A percentile compares a stretch with the other conserved stretches of the same genome.
phyloP scores from a whole-genome alignment of 2,329 filamentous ascomycete species.

The Xylaria sp. region DNA sequence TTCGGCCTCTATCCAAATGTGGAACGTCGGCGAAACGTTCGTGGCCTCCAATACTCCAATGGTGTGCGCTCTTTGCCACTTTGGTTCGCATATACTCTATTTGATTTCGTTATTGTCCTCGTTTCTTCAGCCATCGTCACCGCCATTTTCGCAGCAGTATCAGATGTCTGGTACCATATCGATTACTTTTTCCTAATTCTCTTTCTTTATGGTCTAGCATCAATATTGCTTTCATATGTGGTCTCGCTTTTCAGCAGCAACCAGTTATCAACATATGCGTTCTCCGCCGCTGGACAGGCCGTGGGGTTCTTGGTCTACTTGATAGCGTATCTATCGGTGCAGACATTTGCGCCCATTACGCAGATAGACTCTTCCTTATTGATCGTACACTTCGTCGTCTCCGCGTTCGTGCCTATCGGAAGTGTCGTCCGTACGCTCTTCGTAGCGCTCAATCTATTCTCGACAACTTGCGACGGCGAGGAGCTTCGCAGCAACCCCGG shows the following conservation, averaged over 20 bases:
- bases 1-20: conserved; percentile 90
- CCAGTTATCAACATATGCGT: conserved; percentile 85
- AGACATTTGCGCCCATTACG: conserved; percentile 78
- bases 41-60: conserved; percentile 90
- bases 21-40: conserved; percentile 80
- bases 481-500: conserved; percentile 74
- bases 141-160: conserved; percentile 73
- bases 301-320: conserved; percentile 77
- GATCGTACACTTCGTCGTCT: conserved; percentile 79
- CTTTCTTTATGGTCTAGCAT: conserved; percentile 81
- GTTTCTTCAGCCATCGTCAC: conserved; percentile 72
- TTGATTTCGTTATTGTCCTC: conserved; percentile 82
- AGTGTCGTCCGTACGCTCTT: conserved; percentile 80
- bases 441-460: conserved; percentile 84
- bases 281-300: conserved; percentile 80
- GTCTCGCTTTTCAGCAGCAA: conserved; percentile 82
- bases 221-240: conserved; percentile 80
- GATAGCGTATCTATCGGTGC: conserved; percentile 74
- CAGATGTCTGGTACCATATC: conserved; percentile 77
- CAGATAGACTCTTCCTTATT: conserved; percentile 74
- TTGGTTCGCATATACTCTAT: conserved; percentile 83
- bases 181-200: conserved; percentile 86
- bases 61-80: conserved; percentile 83
- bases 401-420: conserved; percentile 78
- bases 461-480: conserved; percentile 75